phyloP scores from a whole-genome alignment of 179 eudicot species.

The Monotropa hypopitys region DNA sequence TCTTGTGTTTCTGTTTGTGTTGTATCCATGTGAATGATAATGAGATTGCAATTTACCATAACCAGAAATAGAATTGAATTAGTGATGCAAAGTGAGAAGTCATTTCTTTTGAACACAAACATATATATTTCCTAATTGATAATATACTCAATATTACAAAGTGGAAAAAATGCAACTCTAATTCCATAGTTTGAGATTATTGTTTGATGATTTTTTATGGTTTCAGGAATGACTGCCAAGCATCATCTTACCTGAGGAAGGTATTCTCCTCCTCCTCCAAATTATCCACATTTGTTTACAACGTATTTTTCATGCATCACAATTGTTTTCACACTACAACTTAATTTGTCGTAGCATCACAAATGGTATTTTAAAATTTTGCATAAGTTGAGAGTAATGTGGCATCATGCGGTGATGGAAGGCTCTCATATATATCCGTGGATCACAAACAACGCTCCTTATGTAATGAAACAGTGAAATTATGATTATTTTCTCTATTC shows the following conservation, averaged over 20 bases:
- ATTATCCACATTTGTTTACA: conserved; percentile 62
- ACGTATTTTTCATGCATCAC: conserved; percentile 80
- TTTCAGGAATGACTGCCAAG: not conserved
- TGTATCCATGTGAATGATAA: too few relatives aligned
- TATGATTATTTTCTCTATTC: not conserved
- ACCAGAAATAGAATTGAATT: not conserved
- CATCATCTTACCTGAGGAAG: conserved; percentile 54
- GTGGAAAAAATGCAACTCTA: not conserved
- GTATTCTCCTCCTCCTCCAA: conserved; percentile 89
- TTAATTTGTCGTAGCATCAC: not conserved
- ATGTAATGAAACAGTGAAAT: not conserved
- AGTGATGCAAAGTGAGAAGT: not conserved
- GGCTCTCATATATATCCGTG: not conserved
- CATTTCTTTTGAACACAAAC: not conserved
- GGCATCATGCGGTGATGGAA: not conserved
- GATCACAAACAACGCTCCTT: too few relatives aligned
- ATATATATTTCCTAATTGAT: too few relatives aligned
- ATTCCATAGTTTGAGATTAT: not conserved
- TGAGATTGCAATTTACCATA: conserved; percentile 20
- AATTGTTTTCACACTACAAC: too few relatives aligned
- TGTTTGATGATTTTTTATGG: not conserved
- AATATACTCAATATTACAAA: not conserved
- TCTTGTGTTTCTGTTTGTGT: too few relatives aligned
- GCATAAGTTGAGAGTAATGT: not conserved
- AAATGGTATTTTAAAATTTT: not conserved